Evolutionary conservation across 768 basidiomycete genomes (phyloP).

Genomic region (Amanita fuliginea): DNA sequence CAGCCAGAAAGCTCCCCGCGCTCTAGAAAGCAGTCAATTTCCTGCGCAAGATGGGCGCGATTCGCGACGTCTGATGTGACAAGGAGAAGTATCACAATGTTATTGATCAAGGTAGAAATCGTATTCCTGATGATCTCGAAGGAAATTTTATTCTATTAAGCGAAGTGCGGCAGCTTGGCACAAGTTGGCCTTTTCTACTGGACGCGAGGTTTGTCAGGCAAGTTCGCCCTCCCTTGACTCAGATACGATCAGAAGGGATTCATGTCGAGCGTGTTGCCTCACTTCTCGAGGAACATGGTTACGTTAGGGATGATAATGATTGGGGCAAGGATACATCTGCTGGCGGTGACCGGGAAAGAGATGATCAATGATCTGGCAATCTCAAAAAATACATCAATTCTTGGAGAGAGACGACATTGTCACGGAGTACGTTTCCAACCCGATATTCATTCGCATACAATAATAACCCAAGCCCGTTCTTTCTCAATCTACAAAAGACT

Average conservation of each 20-base stretch:
- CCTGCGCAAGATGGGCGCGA: slow-evolving; percentile 71
- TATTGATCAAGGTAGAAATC: slow-evolving; percentile 7
- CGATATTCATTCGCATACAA: slow-evolving; percentile 10
- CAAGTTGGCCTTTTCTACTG: slow-evolving; percentile 75
- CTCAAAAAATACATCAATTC: slow-evolving; percentile 81
- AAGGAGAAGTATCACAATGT: neutral
- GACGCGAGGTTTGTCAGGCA: slow-evolving; percentile 48
- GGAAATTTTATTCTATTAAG: slow-evolving; percentile 23
- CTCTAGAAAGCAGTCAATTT: slow-evolving; percentile 87
- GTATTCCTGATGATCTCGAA: slow-evolving; percentile 12
- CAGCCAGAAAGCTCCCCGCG: slow-evolving; percentile 73
- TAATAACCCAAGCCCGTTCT: slow-evolving; percentile 8
- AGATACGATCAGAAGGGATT: slow-evolving; percentile 42
- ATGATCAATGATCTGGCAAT: slow-evolving; percentile 62
- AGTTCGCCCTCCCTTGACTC: slow-evolving; percentile 46
- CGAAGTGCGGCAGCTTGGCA: slow-evolving; percentile 77
- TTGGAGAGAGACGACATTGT: slow-evolving; percentile 91
- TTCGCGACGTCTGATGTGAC: slow-evolving; percentile 18
- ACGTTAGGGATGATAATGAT: neutral
- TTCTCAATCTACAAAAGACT: slow-evolving; percentile 11
- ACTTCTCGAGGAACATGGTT: neutral
- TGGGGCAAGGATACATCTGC: slow-evolving; percentile 17
- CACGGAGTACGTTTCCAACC: slow-evolving; percentile 60
- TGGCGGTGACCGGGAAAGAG: slow-evolving; percentile 51
- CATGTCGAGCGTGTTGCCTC: slow-evolving; percentile 23